A percentile compares a stretch with the other conserved stretches of the same genome.
phyloP scores from a whole-genome alignment of 306 rosid species.

The Alnus glutinosa region DNA sequence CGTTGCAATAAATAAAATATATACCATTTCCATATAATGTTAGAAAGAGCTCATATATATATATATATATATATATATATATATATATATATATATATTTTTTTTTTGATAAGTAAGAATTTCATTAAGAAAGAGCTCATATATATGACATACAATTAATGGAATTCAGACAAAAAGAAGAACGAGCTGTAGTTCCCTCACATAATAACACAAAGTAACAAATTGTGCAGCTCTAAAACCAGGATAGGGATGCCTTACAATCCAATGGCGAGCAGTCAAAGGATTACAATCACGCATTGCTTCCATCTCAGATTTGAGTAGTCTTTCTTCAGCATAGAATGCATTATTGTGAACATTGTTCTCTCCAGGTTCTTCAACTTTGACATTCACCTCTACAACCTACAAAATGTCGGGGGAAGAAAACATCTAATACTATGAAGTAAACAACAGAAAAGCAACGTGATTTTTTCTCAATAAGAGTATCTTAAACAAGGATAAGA shows the following conservation, averaged over 20 bases:
- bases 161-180: background rate
- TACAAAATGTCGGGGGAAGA: slow-evolving; percentile 26
- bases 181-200: background rate
- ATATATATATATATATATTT: no score
- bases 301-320: slow-evolving; percentile 66
- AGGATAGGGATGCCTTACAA: slow-evolving; percentile 52
- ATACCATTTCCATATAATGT: background rate
- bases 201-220: background rate
- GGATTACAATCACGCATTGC: slow-evolving; percentile 87
- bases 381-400: slow-evolving; percentile 87
- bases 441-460: slow-evolving; percentile 5
- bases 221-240: slow-evolving; percentile 9
- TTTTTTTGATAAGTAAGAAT: no score
- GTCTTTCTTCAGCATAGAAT: slow-evolving; percentile 77
- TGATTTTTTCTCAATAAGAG: background rate
- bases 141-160: background rate
- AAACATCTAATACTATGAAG: slow-evolving; percentile 5
- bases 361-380: slow-evolving; percentile 79
- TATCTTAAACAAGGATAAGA: background rate
- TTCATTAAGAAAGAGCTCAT: background rate
- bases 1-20: background rate
- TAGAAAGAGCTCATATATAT: background rate
- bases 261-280: slow-evolving; percentile 83
- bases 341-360: slow-evolving; percentile 74
- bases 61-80: no score